These are phyloP conservation scores for Boechera stricta DNA, from an alignment of 345 rosid genomes.

Conservation along the genomic window DNA sequence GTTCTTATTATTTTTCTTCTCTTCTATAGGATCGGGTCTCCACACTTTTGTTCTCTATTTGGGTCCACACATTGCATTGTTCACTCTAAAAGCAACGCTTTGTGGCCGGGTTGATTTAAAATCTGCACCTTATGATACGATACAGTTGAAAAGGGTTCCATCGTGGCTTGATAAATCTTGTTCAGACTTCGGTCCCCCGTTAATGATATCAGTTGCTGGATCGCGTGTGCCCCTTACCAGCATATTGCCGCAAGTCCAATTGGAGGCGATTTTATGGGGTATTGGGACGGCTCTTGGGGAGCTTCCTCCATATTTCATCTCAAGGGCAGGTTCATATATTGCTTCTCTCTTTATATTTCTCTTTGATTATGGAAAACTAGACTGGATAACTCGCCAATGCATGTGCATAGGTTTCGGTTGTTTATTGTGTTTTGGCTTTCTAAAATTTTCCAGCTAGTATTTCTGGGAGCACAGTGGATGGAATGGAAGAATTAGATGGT, in stretches of 20 bases:
- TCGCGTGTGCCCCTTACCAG: constrained; percentile 85
- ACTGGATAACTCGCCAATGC: not conserved
- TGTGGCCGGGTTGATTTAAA: constrained; percentile 77
- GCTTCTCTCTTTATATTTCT: not conserved
- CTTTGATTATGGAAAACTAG: not conserved
- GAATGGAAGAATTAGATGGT: constrained; percentile 72
- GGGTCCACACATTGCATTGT: constrained; percentile 91
- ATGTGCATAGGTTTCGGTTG: not conserved
- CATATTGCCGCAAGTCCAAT: constrained; percentile 69
- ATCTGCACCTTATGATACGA: constrained; percentile 92
- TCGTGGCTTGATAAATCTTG: constrained; percentile 96
- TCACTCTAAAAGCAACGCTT: constrained; percentile 91
- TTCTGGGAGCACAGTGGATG: constrained; percentile 71
- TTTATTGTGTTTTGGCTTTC: constrained; percentile 17
- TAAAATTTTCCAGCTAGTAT: constrained; percentile 59
- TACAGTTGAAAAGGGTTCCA: constrained; percentile 51
- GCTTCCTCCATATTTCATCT: constrained; percentile 99
- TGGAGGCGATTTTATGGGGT: constrained; percentile 96
- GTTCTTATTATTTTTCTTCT: not conserved
- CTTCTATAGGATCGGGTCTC: constrained; percentile 85
- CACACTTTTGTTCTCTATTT: constrained; percentile 97
- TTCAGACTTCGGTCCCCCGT: constrained; percentile 78
- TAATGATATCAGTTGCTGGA: constrained; percentile 60
- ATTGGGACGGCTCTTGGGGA: constrained; percentile 98
- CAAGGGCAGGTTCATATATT: constrained; percentile 78